phyloP scores from a whole-genome alignment of 495 filamentous ascomycete species.

The Aspergillus incahuasiensis region DNA sequence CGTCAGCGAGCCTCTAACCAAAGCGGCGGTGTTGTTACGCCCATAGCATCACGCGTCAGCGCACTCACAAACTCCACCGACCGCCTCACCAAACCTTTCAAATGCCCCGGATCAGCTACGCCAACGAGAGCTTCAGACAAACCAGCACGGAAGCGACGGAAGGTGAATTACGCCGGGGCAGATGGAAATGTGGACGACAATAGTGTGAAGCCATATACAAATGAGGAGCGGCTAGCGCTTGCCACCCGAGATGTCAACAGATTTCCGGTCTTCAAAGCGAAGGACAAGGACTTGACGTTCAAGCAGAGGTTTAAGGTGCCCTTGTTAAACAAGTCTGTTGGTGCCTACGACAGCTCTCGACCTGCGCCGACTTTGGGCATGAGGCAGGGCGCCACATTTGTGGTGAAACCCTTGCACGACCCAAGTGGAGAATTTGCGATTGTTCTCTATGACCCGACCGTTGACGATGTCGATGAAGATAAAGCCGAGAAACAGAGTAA shows the following conservation, averaged over 20 bases:
- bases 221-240: slow-evolving; percentile 80
- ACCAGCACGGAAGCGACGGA: slow-evolving; percentile 79
- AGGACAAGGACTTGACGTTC: slow-evolving; percentile 81
- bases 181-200: slow-evolving; percentile 63
- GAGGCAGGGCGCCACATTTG: slow-evolving; percentile 75
- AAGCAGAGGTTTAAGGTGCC: slow-evolving; percentile 81
- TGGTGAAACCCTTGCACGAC: slow-evolving; percentile 89
- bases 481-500: slow-evolving; percentile 47
- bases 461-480: slow-evolving; percentile 72
- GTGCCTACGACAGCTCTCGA: slow-evolving; percentile 68
- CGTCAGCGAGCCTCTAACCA: slow-evolving; percentile 31
- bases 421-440: slow-evolving; percentile 95
- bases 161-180: slow-evolving; percentile 82
- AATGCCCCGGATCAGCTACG: slow-evolving; percentile 80
- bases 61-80: slow-evolving; percentile 55
- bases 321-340: slow-evolving; percentile 71
- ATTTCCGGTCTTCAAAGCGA: slow-evolving; percentile 84
- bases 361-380: slow-evolving; percentile 84
- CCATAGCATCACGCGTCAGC: slow-evolving; percentile 25
- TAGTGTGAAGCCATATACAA: slow-evolving; percentile 77
- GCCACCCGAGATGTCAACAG: slow-evolving; percentile 84
- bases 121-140: slow-evolving; percentile 69
- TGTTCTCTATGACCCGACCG: slow-evolving; percentile 89
- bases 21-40: slow-evolving; percentile 35
- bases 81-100: slow-evolving; percentile 80